Evolutionary conservation across 768 basidiomycete genomes (phyloP), one percentile per base, ranked within the genome.

Genomic region (Terana coerulea): DNA sequence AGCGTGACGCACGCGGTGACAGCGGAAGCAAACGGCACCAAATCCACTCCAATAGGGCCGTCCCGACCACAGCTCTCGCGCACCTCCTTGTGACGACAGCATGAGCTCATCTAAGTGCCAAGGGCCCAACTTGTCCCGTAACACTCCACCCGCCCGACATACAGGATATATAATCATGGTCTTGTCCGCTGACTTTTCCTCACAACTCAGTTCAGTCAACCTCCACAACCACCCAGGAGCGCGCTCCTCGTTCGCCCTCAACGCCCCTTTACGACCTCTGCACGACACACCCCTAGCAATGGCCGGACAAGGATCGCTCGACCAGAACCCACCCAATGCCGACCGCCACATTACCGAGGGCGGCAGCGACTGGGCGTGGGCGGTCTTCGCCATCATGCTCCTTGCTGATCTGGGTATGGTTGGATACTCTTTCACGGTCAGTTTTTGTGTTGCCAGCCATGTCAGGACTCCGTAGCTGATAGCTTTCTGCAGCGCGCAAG

Each of bases 281-380:
- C 40, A 24, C 28, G 22, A 21, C 35, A n/a, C n/a, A n/a, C n/a
- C n/a, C n/a, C n/a, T n/a, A n/a, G 22, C 43, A 29, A 51, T 55
- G 54, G 46, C 54, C 3, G 50, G 49, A 5, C 35, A 35, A 12
- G n/a, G n/a, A n/a, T 71, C 71, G 0, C 59, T 75, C 21, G 19
- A 56, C 3, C 42, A 41, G 34, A 76, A 76, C 49, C 74, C 71
- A 0, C 64, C 70, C 11, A 63, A 44, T 6, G 73, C 72, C 22
- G 61, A 59, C 12, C 55, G 54, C 44, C 69, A 72, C 61, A 74
- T 81, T 63, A 73, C 74, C 46, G 56, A 59, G 0, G 66, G 66
- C 29, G 79, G 72, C 4, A 76, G 79, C 1, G 69, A 81, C 65
- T 83, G 76, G 76, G 63, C 75, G 5, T 83, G 78, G 78, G 72